Percentiles rank a stretch among this genome's conserved stretches.
phyloP scores from a whole-genome alignment of 768 basidiomycete species.

The Suillus alpinus region DNA sequence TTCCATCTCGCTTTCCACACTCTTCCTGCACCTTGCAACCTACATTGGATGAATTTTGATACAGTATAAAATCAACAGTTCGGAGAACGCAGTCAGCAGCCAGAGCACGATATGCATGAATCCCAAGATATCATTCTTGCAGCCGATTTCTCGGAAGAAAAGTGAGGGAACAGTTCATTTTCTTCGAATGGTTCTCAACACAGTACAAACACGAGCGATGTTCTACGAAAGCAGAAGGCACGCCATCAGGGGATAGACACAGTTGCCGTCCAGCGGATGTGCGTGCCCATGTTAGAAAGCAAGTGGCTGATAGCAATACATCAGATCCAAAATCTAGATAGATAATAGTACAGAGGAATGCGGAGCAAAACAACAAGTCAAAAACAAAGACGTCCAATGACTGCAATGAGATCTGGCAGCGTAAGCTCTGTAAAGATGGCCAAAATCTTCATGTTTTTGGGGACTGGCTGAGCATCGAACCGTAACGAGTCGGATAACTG shows the following conservation, averaged over 20 bases:
- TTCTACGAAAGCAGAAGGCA: neutral
- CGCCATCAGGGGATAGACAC: neutral
- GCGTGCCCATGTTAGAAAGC: neutral
- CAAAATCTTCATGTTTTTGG: neutral
- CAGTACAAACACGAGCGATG: too few relatives aligned
- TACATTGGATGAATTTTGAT: neutral
- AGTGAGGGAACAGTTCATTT: neutral
- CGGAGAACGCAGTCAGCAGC: too few relatives aligned
- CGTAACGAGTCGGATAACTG: neutral
- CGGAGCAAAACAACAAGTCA: neutral
- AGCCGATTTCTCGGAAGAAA: neutral
- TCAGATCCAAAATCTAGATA: neutral
- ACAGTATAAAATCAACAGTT: neutral
- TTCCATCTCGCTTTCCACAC: neutral
- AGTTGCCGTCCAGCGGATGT: neutral
- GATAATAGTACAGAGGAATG: neutral
- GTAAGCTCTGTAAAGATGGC: too few relatives aligned
- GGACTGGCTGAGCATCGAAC: constrained; percentile 1
- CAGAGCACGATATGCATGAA: too few relatives aligned
- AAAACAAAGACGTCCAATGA: neutral
- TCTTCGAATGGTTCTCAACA: neutral
- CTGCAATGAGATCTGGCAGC: neutral
- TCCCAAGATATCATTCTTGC: neutral
- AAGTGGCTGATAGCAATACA: neutral
- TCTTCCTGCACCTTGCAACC: neutral